Conservation (phyloP, 1,139 yeast genomes). For the Geotrichum restrictum region DNA sequence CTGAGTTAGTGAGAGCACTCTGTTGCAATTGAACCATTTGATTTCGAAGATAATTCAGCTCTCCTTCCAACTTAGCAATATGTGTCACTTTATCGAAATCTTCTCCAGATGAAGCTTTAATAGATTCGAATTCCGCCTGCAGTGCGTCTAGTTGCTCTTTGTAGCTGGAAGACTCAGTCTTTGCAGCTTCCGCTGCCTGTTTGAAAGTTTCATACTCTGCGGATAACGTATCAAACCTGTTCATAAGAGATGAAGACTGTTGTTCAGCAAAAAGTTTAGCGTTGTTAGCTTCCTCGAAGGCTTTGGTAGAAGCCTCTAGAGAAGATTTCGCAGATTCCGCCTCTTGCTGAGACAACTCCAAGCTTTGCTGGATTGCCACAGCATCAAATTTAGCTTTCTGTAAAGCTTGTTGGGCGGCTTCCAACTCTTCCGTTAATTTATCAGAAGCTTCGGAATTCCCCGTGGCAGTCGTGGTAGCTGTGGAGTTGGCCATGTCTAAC, state of each 20-base stretch:
- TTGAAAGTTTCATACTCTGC: slow-evolving; percentile 38
- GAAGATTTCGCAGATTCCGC: slow-evolving; percentile 20
- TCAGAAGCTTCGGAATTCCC: slow-evolving; percentile 3
- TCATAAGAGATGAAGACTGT: slow-evolving; percentile 38
- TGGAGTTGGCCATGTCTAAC: slow-evolving; percentile 26
- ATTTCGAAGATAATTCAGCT: slow-evolving; percentile 28
- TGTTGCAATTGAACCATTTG: slow-evolving; percentile 27
- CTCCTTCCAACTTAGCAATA: slow-evolving; percentile 30
- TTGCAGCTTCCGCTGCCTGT: slow-evolving; percentile 34
- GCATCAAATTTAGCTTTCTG: slow-evolving; percentile 23
- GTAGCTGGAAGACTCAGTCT: slow-evolving; percentile 29
- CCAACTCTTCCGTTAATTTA: slow-evolving; percentile 20
- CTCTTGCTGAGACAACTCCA: slow-evolving; percentile 24
- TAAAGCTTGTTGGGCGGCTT: slow-evolving; percentile 15
- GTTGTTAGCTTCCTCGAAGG: slow-evolving; percentile 37
- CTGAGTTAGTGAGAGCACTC: slow-evolving; percentile 14
- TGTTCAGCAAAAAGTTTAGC: slow-evolving; percentile 11
- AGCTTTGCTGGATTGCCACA: slow-evolving; percentile 27
- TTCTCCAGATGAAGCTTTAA: slow-evolving; percentile 25
- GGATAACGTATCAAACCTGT: slow-evolving; percentile 34
- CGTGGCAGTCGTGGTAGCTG: slow-evolving; percentile 29
- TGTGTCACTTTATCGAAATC: slow-evolving; percentile 28
- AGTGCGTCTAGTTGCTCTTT: slow-evolving; percentile 30
- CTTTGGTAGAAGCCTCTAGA: slow-evolving; percentile 23
- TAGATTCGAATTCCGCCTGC: slow-evolving; percentile 29